phyloP scores from a whole-genome alignment of 768 basidiomycete genomes.

The Pseudohyphozyma bogoriensis region DNA sequence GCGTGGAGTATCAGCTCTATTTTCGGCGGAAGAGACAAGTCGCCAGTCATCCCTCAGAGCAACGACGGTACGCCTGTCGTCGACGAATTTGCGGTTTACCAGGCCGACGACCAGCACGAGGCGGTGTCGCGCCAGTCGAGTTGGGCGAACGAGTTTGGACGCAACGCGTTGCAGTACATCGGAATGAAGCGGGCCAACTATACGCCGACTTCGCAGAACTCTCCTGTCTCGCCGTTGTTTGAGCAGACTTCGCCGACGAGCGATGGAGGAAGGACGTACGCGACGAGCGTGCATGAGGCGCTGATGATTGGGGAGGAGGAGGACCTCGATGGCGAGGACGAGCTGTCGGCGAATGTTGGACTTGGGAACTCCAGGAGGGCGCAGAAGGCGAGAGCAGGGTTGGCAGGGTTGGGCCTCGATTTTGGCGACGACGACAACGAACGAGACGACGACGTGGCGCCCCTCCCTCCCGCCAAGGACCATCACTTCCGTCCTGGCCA shows the following conservation, averaged over 20 bases:
- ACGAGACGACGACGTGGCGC: not conserved
- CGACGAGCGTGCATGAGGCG: not conserved
- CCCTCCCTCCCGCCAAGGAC: no score
- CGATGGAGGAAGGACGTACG: not conserved
- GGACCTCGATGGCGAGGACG: not conserved
- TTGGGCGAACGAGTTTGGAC: not conserved
- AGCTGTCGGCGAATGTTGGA: no score
- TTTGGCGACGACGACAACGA: constrained; percentile 1
- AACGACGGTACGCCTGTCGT: no score
- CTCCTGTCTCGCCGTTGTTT: not conserved
- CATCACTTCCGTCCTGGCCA: constrained; percentile 1
- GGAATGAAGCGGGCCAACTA: not conserved
- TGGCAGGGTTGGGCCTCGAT: constrained; percentile 14
- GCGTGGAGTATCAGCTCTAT: constrained; percentile 1
- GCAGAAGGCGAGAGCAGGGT: no score
- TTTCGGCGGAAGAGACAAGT: not conserved
- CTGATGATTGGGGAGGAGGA: not conserved
- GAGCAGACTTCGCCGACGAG: not conserved
- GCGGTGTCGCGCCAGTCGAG: not conserved
- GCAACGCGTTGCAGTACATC: not conserved
- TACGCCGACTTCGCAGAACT: not conserved
- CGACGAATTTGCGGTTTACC: no score
- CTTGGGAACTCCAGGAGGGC: no score
- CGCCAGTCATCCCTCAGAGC: no score
- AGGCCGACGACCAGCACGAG: not conserved